Conservation (phyloP, 352 stramenopile genomes). For the Thalassiosira mediterranea region DNA sequence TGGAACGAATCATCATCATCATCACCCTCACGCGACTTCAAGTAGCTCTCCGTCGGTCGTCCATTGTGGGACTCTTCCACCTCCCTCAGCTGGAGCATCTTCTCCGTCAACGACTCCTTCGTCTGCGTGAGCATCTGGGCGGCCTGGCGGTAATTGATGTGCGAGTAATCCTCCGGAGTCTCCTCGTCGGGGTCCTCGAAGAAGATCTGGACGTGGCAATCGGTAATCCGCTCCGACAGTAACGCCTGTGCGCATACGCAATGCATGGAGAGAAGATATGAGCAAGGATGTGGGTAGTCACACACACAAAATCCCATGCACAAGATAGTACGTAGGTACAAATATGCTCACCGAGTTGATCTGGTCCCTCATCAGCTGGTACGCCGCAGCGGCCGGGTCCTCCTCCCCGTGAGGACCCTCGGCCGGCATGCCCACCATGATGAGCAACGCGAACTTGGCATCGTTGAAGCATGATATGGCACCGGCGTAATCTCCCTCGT, state of each 20-base stretch:
- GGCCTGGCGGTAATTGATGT: not conserved
- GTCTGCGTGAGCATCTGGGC: not conserved
- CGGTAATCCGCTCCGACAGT: slow-evolving; percentile 11
- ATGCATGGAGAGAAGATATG: too few species aligned
- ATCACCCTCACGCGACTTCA: too few species aligned
- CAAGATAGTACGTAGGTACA: too few species aligned
- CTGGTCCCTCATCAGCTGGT: not conserved
- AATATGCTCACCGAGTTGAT: slow-evolving; percentile 11
- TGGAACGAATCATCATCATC: slow-evolving; percentile 13
- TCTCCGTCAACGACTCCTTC: not conserved
- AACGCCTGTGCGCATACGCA: too few species aligned
- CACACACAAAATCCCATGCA: too few species aligned
- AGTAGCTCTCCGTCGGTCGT: too few species aligned
- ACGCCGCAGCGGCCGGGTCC: too few species aligned
- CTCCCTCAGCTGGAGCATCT: too few species aligned
- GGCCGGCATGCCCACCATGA: not conserved
- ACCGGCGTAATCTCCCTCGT: not conserved
- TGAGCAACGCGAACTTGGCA: slow-evolving; percentile 6
- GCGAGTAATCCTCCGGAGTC: not conserved
- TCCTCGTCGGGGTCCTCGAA: not conserved
- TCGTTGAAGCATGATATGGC: slow-evolving; percentile 5
- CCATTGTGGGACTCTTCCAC: too few species aligned
- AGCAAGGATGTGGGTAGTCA: too few species aligned
- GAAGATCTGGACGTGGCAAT: not conserved
- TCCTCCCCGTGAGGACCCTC: too few species aligned